Evolutionary conservation across 163 green algal species (phyloP).

Genomic region (Prototheca cutis): DNA sequence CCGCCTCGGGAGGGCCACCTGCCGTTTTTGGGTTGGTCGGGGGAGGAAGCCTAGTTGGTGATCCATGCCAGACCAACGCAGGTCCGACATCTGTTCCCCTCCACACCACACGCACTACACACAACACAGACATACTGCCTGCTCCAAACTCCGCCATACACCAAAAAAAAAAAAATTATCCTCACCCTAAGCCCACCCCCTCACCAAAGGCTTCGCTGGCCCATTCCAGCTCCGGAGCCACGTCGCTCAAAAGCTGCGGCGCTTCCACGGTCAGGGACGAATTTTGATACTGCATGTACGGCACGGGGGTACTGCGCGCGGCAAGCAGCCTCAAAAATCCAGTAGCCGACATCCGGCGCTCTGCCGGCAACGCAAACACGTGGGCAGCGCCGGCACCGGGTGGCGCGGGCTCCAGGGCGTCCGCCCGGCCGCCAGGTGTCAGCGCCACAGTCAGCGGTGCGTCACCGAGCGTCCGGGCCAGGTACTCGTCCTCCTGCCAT

Average conservation of each 20-base stretch:
- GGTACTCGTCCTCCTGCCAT: conserved; percentile 23
- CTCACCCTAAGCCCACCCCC: too few relatives aligned
- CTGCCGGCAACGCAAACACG: conserved; percentile 44
- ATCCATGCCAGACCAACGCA: too few relatives aligned
- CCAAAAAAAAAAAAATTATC: background rate
- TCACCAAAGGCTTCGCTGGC: conserved; percentile 49
- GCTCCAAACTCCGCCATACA: background rate
- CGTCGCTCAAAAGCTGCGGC: conserved; percentile 34
- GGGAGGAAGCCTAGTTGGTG: too few relatives aligned
- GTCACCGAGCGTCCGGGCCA: conserved; percentile 7
- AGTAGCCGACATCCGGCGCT: conserved; percentile 35
- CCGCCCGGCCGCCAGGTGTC: conserved; percentile 50
- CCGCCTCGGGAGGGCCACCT: conserved; percentile 46
- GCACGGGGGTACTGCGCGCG: too few relatives aligned
- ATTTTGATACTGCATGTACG: conserved; percentile 55
- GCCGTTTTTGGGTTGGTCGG: background rate
- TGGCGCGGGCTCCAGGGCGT: conserved; percentile 19
- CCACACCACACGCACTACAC: too few relatives aligned
- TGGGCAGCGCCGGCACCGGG: background rate
- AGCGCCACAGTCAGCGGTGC: conserved; percentile 47
- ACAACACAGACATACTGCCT: background rate
- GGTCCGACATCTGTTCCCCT: too few relatives aligned
- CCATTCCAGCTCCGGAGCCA: conserved; percentile 43
- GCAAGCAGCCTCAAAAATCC: too few relatives aligned
- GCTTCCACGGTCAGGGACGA: conserved; percentile 46